These are phyloP conservation scores for Phytophthora melonis DNA, from an alignment of 352 stramenopile genomes.

Conservation along the genomic window DNA sequence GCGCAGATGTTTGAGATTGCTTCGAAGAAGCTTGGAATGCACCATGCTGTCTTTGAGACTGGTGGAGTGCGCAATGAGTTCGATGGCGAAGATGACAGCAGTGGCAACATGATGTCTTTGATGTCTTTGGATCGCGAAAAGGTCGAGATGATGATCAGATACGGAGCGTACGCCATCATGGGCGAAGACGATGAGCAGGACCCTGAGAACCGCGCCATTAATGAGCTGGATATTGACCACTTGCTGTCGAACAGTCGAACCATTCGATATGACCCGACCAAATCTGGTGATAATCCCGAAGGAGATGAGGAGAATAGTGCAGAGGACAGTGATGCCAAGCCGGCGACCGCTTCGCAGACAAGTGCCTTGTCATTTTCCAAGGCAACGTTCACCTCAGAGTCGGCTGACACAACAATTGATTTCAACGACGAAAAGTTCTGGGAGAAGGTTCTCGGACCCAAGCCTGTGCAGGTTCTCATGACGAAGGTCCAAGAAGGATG, in stretches of 20 bases:
- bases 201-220: constrained; percentile 89
- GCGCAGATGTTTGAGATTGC: constrained; percentile 99
- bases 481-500: constrained; percentile 89
- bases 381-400: constrained; percentile 88
- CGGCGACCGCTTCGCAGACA: constrained; percentile 54
- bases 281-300: constrained; percentile 48
- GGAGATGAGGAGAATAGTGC: constrained; percentile 48
- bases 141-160: constrained; percentile 98
- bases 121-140: constrained; percentile 97
- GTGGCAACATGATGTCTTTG: constrained; percentile 92
- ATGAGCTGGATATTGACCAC: constrained; percentile 91
- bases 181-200: constrained; percentile 96
- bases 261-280: constrained; percentile 88
- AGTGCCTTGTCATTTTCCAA: constrained; percentile 90
- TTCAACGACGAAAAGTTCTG: constrained; percentile 93
- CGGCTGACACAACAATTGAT: constrained; percentile 89
- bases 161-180: constrained; percentile 98
- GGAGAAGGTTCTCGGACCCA: constrained; percentile 91
- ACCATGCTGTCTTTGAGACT: constrained; percentile 98
- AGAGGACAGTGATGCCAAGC: constrained; percentile 46
- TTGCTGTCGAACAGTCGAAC: constrained; percentile 87
- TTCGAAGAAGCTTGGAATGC: constrained; percentile 98
- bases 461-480: constrained; percentile 88
- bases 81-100: constrained; percentile 94
- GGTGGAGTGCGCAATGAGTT: constrained; percentile 93